phyloP scores from a whole-genome alignment of 352 stramenopile species.

The Phytophthora nicotianae region DNA sequence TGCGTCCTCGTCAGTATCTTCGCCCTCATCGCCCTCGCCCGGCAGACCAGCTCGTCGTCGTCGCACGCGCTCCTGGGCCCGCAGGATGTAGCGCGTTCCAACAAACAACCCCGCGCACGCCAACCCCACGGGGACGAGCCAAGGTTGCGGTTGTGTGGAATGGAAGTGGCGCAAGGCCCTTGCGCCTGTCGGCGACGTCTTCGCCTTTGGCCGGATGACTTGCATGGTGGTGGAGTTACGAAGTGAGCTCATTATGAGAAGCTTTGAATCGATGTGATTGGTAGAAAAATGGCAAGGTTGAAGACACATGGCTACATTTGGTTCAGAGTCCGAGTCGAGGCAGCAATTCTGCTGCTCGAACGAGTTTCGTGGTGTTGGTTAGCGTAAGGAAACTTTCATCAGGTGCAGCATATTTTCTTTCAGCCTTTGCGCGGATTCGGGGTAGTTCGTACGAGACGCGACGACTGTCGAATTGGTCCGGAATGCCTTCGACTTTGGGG shows the following conservation, averaged over 20 bases:
- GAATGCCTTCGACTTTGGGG: slow-evolving; percentile 11
- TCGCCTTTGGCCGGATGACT: neutral
- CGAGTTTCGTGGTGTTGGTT: slow-evolving; percentile 46
- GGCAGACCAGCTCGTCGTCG: slow-evolving; percentile 48
- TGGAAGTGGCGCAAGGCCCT: slow-evolving; percentile 47
- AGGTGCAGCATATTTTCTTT: slow-evolving; percentile 21
- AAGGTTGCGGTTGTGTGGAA: slow-evolving; percentile 55
- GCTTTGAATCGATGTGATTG: slow-evolving; percentile 22
- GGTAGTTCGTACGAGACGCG: slow-evolving; percentile 13
- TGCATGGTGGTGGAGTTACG: slow-evolving; percentile 2
- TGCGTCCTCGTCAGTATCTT: slow-evolving; percentile 14
- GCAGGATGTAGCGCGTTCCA: slow-evolving; percentile 61
- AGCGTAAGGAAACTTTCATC: slow-evolving; percentile 38
- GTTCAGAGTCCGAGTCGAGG: slow-evolving; percentile 17
- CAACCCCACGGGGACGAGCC: slow-evolving; percentile 50
- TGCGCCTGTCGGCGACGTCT: neutral
- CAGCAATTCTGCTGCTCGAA: slow-evolving; percentile 50
- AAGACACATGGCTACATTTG: slow-evolving; percentile 21
- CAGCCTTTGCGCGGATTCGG: slow-evolving; percentile 5
- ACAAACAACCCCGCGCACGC: slow-evolving; percentile 57
- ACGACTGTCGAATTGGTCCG: slow-evolving; percentile 11
- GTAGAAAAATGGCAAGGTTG: slow-evolving; percentile 24
- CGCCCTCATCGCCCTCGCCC: slow-evolving; percentile 43
- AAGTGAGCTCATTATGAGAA: neutral
- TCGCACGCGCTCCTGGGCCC: slow-evolving; percentile 62